Evolutionary conservation across 2,329 filamentous ascomycete genomes (phyloP).

Genomic region (Fusarium sp.): DNA sequence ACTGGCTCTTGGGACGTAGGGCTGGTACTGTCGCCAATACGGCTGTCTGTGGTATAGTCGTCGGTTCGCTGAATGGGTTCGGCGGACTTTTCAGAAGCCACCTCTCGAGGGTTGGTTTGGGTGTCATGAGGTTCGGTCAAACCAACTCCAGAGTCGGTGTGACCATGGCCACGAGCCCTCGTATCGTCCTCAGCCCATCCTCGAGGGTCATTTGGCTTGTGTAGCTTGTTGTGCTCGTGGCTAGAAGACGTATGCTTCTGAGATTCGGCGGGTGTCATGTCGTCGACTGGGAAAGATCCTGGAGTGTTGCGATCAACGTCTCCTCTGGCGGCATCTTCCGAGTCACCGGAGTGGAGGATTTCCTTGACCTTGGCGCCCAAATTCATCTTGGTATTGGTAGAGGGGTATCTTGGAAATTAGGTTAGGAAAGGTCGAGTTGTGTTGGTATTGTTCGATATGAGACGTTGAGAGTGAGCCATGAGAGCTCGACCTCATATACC

Average conservation of each 20-base stretch:
- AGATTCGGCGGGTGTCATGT: constrained; percentile 19
- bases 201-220: constrained; percentile 36
- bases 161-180: constrained; percentile 11
- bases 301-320: constrained; percentile 25
- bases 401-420: not conserved
- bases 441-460: not conserved
- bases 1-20: not conserved
- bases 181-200: constrained; percentile 16
- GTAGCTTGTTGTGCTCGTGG: constrained; percentile 36
- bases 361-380: constrained; percentile 31
- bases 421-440: not conserved
- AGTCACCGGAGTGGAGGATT: constrained; percentile 8
- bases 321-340: constrained; percentile 10
- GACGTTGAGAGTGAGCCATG: not conserved
- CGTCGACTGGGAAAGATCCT: constrained; percentile 35
- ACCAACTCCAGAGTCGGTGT: constrained; percentile 31
- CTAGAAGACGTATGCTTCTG: constrained; percentile 4
- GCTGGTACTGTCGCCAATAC: not conserved
- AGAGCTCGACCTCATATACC: constrained; percentile 21
- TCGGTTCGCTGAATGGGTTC: constrained; percentile 2
- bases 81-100: constrained; percentile 7
- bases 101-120: not conserved
- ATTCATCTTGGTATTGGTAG: constrained; percentile 9
- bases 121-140: constrained; percentile 12
- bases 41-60: not conserved